phyloP scores from a whole-genome alignment of 768 basidiomycete species.

The Sarcomyxa edulis region DNA sequence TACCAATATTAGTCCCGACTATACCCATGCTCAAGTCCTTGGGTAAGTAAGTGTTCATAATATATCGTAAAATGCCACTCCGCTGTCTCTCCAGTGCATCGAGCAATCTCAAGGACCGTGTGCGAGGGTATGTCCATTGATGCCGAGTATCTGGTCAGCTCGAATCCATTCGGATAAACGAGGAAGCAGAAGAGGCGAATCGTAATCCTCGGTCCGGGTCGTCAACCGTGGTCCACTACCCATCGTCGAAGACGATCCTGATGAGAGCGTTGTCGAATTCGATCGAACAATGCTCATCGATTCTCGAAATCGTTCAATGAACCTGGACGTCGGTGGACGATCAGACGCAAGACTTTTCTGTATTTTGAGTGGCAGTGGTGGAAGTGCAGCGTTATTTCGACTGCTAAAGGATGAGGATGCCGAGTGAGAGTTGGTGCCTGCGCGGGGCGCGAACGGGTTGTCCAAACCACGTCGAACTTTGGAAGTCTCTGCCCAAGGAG shows the following conservation, averaged over 20 bases:
- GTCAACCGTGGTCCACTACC: no score
- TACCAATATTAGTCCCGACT: no score
- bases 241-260: conserved; percentile 31
- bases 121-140: conserved; percentile 17
- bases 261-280: conserved; percentile 10
- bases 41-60: no score
- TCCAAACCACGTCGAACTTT: conserved; percentile 52
- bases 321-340: conserved; percentile 27
- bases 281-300: conserved; percentile 15
- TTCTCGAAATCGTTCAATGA: conserved; percentile 35
- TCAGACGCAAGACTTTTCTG: conserved; percentile 13
- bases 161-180: conserved; percentile 47
- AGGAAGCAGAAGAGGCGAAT: conserved; percentile 52
- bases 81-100: not conserved
- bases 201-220: conserved; percentile 40
- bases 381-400: conserved; percentile 9
- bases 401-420: not conserved
- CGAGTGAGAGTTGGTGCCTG: not conserved
- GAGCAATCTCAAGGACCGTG: conserved; percentile 1
- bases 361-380: conserved; percentile 25
- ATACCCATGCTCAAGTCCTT: no score
- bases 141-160: conserved; percentile 30
- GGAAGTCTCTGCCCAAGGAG: conserved; percentile 44
- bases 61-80: not conserved
- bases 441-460: conserved; percentile 48